Evolutionary conservation across 108 stramenopile species (phyloP).

Genomic region (Cyclotella kingstonii): DNA sequence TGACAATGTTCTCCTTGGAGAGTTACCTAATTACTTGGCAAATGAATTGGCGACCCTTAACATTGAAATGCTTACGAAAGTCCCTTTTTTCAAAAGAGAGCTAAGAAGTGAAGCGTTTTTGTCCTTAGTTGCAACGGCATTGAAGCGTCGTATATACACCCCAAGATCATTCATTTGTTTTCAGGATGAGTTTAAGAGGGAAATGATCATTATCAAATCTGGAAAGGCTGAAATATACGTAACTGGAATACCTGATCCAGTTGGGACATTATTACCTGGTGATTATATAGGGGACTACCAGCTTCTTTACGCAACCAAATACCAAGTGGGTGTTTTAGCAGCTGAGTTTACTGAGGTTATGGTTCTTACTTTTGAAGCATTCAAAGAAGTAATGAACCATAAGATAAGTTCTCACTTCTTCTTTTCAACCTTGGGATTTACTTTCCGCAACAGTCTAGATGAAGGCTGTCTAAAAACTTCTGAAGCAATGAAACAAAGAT

Average conservation of each 20-base stretch:
- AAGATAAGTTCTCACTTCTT: constrained; percentile 3
- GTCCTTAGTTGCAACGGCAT: constrained; percentile 14
- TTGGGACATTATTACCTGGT: constrained; percentile 32
- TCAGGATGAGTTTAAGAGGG: constrained; percentile 41
- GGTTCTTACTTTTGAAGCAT: constrained; percentile 36
- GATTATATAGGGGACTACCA: constrained; percentile 62
- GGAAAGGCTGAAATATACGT: constrained; percentile 42
- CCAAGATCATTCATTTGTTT: constrained; percentile 37
- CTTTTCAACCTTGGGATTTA: constrained; percentile 11
- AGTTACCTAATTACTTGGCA: constrained; percentile 31
- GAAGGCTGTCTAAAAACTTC: constrained; percentile 40
- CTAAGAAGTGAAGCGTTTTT: constrained; percentile 26
- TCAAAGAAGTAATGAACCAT: constrained; percentile 32
- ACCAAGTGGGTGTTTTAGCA: constrained; percentile 40
- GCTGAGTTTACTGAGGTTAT: constrained; percentile 42
- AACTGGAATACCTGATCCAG: constrained; percentile 22
- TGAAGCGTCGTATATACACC: constrained; percentile 35
- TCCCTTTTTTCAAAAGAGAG: constrained; percentile 45
- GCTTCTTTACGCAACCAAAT: constrained; percentile 47
- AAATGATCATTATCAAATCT: constrained; percentile 40
- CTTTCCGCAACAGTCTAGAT: constrained; percentile 32
- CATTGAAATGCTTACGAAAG: constrained; percentile 20
- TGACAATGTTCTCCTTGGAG: constrained; percentile 41
- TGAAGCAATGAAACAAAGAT: constrained; percentile 19
- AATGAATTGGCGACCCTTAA: constrained; percentile 27